These are phyloP conservation scores for Penicillium sumatraense DNA, from an alignment of 2,329 filamentous ascomycete species.

Conservation along the genomic window DNA sequence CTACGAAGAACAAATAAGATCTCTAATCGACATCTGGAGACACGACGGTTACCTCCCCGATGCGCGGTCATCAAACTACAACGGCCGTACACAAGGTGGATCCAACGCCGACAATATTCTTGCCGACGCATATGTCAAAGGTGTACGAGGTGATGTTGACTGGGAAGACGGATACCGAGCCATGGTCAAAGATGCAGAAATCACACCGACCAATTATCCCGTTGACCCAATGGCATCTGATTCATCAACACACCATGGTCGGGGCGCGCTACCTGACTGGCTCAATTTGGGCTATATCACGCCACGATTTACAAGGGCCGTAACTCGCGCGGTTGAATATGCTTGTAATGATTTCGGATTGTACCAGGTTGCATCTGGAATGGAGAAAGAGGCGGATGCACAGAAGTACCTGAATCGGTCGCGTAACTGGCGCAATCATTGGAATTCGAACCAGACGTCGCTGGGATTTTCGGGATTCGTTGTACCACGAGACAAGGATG, in stretches of 20 bases:
- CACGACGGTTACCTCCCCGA: slow-evolving; percentile 69
- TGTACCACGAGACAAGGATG: slow-evolving; percentile 60
- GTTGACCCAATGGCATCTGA: slow-evolving; percentile 59
- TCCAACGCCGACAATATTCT: slow-evolving; percentile 74
- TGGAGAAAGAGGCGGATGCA: slow-evolving; percentile 58
- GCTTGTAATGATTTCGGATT: slow-evolving; percentile 71
- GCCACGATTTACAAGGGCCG: slow-evolving; percentile 62
- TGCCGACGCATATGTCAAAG: slow-evolving; percentile 73
- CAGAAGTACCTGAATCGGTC: slow-evolving; percentile 66
- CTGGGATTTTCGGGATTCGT: slow-evolving; percentile 69
- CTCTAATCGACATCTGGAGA: slow-evolving; percentile 70
- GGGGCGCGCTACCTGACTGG: slow-evolving; percentile 73
- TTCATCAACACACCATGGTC: slow-evolving; percentile 68
- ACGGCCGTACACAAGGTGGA: slow-evolving; percentile 71
- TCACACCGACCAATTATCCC: slow-evolving; percentile 62
- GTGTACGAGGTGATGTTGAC: slow-evolving; percentile 62
- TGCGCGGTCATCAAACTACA: slow-evolving; percentile 69
- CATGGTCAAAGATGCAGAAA: slow-evolving; percentile 71
- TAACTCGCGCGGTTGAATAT: slow-evolving; percentile 70
- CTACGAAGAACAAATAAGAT: slow-evolving; percentile 69
- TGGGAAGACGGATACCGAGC: slow-evolving; percentile 67
- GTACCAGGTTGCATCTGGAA: slow-evolving; percentile 65
- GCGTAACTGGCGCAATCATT: slow-evolving; percentile 73
- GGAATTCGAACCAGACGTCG: slow-evolving; percentile 63
- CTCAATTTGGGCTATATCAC: slow-evolving; percentile 68